Base-by-base conservation (phyloP, 2,329 filamentous ascomycete genomes). In the Stagonosporopsis rhizophila region DNA sequence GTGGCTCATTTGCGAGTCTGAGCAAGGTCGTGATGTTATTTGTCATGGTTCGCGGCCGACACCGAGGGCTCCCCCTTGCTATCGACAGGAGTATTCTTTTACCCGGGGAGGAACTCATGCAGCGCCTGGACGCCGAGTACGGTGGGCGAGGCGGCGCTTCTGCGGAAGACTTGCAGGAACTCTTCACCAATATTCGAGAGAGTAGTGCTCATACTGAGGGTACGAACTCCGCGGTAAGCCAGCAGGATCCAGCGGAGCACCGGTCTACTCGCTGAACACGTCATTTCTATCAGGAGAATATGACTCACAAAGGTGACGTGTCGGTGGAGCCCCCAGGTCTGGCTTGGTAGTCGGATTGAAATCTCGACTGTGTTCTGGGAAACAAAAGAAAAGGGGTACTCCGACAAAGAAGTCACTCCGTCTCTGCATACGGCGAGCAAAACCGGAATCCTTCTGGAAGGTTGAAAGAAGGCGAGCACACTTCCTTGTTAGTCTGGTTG, bases 21-120 rank as follows among this genome's bases (percentile, higher is more conserved):
- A 85, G 82, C 69, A 88, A 88, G 73, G 67, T 88, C 35, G 79
- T 87, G 19, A 70, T 88, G 54, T 81, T 82, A 44, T 76, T 82
- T 3, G 84, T 88, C 12, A 86, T 85, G 76, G 66, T 88, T 15
- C 56, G 70, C 38, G 70, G 68, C 4, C 57, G 71, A 23, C 67
- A 72, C 57, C 61, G 69, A 17, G 69, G 71, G 5, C 41, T 72
- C 17, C 70, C 69, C 6, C 62, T 74, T 4, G 68, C 71, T 15
- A 70, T 72, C 27, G 69, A 73, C 39, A 60, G 69, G 35, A 73
- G 69, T 37, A 72, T 73, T 34, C 52, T 72, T 19, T 35, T 72
- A 34, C 69, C 70, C 4, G 69, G 71, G 2, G 69, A 75, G 42
- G 69, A 71, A 34, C 54, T 74, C 34, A 74, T 75, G 71, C 64